Evolutionary conservation across 164 flowering plant species (phyloP), one percentile per base, ranked within the genome.

Genomic region (Tetrastigma voinierianum): DNA sequence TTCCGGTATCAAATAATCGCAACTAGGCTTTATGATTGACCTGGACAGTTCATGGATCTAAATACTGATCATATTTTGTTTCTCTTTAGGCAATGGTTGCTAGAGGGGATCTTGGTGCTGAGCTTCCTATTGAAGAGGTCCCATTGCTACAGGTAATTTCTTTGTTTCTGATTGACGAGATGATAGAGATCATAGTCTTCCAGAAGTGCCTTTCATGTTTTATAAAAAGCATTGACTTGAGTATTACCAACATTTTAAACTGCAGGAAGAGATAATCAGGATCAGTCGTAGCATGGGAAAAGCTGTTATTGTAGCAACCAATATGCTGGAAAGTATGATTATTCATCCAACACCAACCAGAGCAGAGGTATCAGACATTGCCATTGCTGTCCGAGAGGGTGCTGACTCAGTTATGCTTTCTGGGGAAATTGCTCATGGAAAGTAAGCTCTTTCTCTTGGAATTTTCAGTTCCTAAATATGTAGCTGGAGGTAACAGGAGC

Each of bases 391-490:
- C 51, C n/a, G n/a, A n/a, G n/a, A 91, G 74, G 94, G 97, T 56
- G 86, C 97, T 79, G 97, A 91, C 84, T 93, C 96, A 23, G 83
- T 91, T 66, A 91, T 91, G 97, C 93, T 91, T 48, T 91, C 97
- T 64, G 97, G 97, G 79, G 97, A 91, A 80, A 88, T 96, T 68
- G 97, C 97, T 59, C 92, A 91, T 67, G 97, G 97, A 69, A 91
- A 91, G 97, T 91, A 78, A n/a, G 97, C 70, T 51, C 49, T 60
- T 14, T 23, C 44, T 46, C 60, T 59, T 7, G 1, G n/a, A 14
- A 10, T 23, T 46, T 58, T 17, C 60, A 18, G 43, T 54, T 44
- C 10, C 13, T 17, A 44, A 11, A 18, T 46, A 19, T 24, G 43
- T 48, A 9, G 17, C 56, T 45, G 45, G 47, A 9, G 61, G 19